Evolutionary conservation across 2,329 filamentous ascomycete genomes (phyloP), one percentile per base, ranked within the genome.

Genomic region (Alternaria viburni): DNA sequence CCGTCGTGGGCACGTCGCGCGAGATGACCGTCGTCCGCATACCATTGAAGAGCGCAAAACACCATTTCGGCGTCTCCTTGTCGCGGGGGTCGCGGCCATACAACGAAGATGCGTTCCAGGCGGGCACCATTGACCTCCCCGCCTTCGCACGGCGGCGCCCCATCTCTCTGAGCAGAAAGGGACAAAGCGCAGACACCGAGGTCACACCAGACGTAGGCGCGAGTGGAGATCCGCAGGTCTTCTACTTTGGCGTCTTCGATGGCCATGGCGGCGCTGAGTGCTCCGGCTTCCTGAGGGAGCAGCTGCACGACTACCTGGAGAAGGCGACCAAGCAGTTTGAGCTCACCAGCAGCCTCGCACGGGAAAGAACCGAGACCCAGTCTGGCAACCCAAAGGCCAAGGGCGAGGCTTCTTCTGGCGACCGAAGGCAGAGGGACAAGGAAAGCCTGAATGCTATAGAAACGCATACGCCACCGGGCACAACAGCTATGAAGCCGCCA

Each of bases 211-310:
- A 93, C 6, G 91, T 92, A 61, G 91, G 90, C 68, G 88, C 91
- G 2, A 91, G 88, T 66, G 95, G 95, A 3, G 95, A 98, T 76
- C 95, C 95, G 1, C 95, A 98, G 77, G 90, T 98, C 32, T 99
- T 99, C 80, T 99, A 98, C 80, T 99, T 97, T 85, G 94, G 88
- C 1, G 90, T 98, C 1, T 99, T 98, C 75, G 96, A 99, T 80
- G 96, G 96, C 3, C 96, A 99, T 81, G 96, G 96, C 10, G 96
- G 96, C 19, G 87, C 84, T 19, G 92, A 97, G 78, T 98, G 96
- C 79, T 93, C 93, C 63, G 89, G 91, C 17, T 98, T 97, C 72
- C 81, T 98, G 69, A 87, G 90, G 61, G 92, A 97, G 64, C 88
- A 91, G 74, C 82, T 99, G 64, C 96, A 97, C 78, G 88, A 88